Evolutionary conservation across 805 yeast species (phyloP).

Genomic region (Ogataea zsoltii): DNA sequence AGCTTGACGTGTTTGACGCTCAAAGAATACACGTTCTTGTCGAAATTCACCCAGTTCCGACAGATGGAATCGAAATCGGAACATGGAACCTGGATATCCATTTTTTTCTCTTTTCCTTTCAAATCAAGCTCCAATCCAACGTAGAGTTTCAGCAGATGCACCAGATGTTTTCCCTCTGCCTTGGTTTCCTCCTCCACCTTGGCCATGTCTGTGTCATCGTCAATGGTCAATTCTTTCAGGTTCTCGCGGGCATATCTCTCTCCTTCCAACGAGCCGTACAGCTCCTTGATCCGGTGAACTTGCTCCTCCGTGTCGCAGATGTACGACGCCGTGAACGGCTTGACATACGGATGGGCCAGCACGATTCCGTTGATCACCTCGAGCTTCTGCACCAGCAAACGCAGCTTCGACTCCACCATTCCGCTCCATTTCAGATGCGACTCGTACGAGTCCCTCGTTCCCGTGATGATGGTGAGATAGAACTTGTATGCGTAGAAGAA

Average conservation of each 20-base stretch:
- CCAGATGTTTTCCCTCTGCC: conserved; percentile 29
- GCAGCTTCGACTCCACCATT: conserved; percentile 82
- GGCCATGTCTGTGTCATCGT: conserved; percentile 31
- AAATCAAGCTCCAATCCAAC: conserved; percentile 69
- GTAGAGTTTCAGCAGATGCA: conserved; percentile 73
- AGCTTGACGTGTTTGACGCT: conserved; percentile 72
- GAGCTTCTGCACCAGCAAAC: conserved; percentile 79
- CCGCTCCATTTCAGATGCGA: conserved; percentile 93
- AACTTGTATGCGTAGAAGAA: conserved; percentile 85
- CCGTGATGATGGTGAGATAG: conserved; percentile 78
- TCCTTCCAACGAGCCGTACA: conserved; percentile 59
- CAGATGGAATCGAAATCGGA: conserved; percentile 83
- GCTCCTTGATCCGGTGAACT: conserved; percentile 27
- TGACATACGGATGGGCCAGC: conserved; percentile 88
- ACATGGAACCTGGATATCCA: conserved; percentile 88
- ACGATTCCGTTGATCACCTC: conserved; percentile 75
- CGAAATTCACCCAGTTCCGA: conserved; percentile 68
- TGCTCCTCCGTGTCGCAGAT: conserved; percentile 45
- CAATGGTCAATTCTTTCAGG: conserved; percentile 33
- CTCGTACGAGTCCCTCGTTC: conserved; percentile 71
- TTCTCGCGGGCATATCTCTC: conserved; percentile 44
- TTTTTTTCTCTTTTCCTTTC: conserved; percentile 56
- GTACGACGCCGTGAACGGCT: conserved; percentile 62
- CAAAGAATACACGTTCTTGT: conserved; percentile 59
- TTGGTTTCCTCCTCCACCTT: conserved; percentile 28